Evolutionary conservation across 108 stramenopile species (phyloP), one percentile per base, ranked within the genome.

Genomic region (Aurantiochytrium sp.): DNA sequence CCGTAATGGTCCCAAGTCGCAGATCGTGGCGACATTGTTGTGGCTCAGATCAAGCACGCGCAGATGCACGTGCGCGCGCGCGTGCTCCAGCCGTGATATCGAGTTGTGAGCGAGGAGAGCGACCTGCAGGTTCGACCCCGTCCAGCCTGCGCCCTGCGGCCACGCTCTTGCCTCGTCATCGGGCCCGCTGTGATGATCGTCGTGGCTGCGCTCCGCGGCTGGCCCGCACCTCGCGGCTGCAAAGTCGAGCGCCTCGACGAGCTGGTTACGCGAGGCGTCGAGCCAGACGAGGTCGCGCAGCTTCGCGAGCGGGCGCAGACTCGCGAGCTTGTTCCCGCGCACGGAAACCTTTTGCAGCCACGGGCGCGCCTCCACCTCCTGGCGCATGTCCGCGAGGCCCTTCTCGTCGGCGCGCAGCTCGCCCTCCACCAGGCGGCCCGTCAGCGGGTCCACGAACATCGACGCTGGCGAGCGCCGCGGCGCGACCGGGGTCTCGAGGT

Each of bases 211-310:
- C n/a, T n/a, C n/a, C n/a, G n/a, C n/a, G n/a, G n/a, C 31, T 24
- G 10, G 27, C 27, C 17, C 6, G 73, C 73, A 81, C 21, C 30
- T 6, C 45, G 42, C 10, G 6, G 73, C 27, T 19, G 39, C 73
- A 81, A 81, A 81, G 30, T 81, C 73, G 27, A 81, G 73, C 12
- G 73, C 73, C n/a, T 81, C 42, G n/a, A 48, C 21, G 6, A 81
- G 24, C 24, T 81, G 12, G 30, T 81, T 81, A 6, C 45, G 1
- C 45, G 73, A 81, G 30, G 73, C 73, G 3, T 81, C 4, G 2
- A 81, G 45, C 73, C 45, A 41, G 1, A 81, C 73, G 10, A 81
- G 45, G 45, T 81, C 73, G n/a, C 73, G 73, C 73, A 81, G 73
- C 15, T 81, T 12, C 39, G 36, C n/a, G 45, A 81, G 73, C 45